Conservation (phyloP, 352 stramenopile genomes). For the Phytophthora sp. region DNA sequence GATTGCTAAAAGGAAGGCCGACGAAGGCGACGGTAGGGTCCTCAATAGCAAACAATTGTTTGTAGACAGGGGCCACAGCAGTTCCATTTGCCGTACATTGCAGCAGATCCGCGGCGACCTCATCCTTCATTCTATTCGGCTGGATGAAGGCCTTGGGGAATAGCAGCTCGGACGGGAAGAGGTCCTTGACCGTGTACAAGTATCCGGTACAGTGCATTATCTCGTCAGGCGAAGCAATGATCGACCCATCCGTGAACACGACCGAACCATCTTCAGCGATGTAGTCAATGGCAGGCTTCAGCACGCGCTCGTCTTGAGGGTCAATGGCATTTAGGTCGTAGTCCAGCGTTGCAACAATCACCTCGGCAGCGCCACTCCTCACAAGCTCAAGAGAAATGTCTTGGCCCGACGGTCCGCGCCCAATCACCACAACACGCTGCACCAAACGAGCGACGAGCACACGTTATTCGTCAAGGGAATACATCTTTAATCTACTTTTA, state of each 20-base stretch:
- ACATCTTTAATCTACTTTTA: neutral
- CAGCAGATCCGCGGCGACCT: constrained; percentile 42
- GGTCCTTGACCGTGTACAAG: constrained; percentile 60
- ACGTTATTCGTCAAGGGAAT: constrained; percentile 6
- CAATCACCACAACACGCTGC: constrained; percentile 68
- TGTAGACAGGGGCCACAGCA: constrained; percentile 73
- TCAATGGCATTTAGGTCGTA: constrained; percentile 38
- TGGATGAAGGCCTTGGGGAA: constrained; percentile 43
- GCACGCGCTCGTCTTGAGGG: constrained; percentile 40
- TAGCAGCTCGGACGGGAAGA: constrained; percentile 56
- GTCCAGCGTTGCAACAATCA: constrained; percentile 66
- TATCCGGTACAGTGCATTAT: constrained; percentile 86
- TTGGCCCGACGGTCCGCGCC: constrained; percentile 69
- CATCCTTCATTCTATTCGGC: constrained; percentile 28
- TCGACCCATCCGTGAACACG: constrained; percentile 65
- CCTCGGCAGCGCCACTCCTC: constrained; percentile 43
- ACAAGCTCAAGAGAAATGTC: constrained; percentile 83
- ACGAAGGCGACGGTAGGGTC: constrained; percentile 77
- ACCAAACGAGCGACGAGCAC: constrained; percentile 1
- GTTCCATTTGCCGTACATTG: constrained; percentile 34
- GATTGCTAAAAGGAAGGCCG: constrained; percentile 73
- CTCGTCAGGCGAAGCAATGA: constrained; percentile 58
- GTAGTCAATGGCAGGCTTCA: constrained; percentile 65
- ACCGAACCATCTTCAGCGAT: constrained; percentile 59
- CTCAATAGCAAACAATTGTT: constrained; percentile 81